phyloP scores from a whole-genome alignment of 2,329 filamentous ascomycete species.

The Aspergillus intermedius region DNA sequence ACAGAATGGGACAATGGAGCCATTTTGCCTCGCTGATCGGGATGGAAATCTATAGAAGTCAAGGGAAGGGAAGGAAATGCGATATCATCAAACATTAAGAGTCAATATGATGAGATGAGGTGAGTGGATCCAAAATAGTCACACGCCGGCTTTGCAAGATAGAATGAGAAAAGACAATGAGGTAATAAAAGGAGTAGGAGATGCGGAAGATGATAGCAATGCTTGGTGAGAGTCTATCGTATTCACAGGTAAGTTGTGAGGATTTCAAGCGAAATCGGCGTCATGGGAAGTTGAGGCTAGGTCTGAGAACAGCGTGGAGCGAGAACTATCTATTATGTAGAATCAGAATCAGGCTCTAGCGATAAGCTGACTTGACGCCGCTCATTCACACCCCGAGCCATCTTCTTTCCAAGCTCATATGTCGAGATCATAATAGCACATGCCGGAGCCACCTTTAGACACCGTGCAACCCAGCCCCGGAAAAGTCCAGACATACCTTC shows the following conservation, averaged over 20 bases:
- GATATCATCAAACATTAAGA: not conserved
- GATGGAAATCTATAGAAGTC: too few relatives aligned
- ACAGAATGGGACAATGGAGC: too few relatives aligned
- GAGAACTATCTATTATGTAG: not conserved
- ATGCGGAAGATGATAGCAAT: not conserved
- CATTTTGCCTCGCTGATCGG: too few relatives aligned
- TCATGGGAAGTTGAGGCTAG: not conserved
- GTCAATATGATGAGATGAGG: not conserved
- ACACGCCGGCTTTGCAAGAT: not conserved
- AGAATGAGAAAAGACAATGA: not conserved
- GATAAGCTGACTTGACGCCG: slow-evolving; percentile 27
- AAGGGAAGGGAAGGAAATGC: not conserved
- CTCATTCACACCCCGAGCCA: slow-evolving; percentile 70
- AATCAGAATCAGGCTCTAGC: not conserved
- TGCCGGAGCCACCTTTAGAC: slow-evolving; percentile 87
- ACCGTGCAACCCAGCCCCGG: slow-evolving; percentile 84
- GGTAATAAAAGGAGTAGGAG: not conserved
- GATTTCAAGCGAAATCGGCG: not conserved
- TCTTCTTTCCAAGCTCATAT: slow-evolving; percentile 91
- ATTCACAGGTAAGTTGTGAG: not conserved
- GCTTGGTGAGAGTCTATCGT: not conserved
- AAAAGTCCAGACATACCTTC: slow-evolving; percentile 79
- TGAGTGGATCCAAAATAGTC: not conserved
- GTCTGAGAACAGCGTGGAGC: not conserved
- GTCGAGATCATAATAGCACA: slow-evolving; percentile 99